Evolutionary conservation across 305 asterid species (phyloP).

Genomic region (Ajuga reptans): DNA sequence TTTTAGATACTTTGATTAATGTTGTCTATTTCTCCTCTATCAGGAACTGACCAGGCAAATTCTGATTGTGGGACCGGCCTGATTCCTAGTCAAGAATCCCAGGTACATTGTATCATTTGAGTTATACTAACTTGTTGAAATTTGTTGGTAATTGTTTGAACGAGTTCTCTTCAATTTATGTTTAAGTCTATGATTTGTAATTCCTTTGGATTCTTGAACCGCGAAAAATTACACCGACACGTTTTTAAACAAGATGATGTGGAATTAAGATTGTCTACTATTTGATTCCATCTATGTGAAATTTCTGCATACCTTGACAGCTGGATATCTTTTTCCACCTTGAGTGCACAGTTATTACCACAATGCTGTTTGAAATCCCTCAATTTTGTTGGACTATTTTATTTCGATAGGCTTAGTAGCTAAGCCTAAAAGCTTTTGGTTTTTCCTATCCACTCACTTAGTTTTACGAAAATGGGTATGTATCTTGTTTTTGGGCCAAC

Average conservation of each 20-base stretch:
- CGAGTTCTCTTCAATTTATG: not conserved
- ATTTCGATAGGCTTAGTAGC: slow-evolving; percentile 5
- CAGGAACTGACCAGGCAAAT: slow-evolving; percentile 32
- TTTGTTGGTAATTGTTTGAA: slow-evolving; percentile 3
- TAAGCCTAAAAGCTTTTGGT: not conserved
- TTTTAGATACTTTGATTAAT: slow-evolving; percentile 22
- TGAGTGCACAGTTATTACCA: not conserved
- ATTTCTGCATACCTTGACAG: not conserved
- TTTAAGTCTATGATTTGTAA: not conserved
- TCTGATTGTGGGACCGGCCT: slow-evolving; percentile 30
- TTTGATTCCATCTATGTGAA: not conserved
- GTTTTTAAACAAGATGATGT: not conserved
- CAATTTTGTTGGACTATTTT: not conserved
- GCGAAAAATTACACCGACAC: not conserved
- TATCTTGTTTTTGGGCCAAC: slow-evolving; percentile 14
- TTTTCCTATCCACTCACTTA: not conserved
- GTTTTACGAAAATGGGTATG: slow-evolving; percentile 8
- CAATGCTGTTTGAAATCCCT: not conserved
- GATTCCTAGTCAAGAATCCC: slow-evolving; percentile 34
- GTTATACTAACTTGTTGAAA: not conserved
- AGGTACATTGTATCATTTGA: slow-evolving; percentile 40
- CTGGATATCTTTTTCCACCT: not conserved
- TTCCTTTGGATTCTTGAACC: not conserved
- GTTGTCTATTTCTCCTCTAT: slow-evolving; percentile 32
- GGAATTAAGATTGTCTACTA: not conserved